These are phyloP conservation scores for Marasmius fiardii DNA, from an alignment of 1,284 basidiomycete species.

Conservation along the genomic window DNA sequence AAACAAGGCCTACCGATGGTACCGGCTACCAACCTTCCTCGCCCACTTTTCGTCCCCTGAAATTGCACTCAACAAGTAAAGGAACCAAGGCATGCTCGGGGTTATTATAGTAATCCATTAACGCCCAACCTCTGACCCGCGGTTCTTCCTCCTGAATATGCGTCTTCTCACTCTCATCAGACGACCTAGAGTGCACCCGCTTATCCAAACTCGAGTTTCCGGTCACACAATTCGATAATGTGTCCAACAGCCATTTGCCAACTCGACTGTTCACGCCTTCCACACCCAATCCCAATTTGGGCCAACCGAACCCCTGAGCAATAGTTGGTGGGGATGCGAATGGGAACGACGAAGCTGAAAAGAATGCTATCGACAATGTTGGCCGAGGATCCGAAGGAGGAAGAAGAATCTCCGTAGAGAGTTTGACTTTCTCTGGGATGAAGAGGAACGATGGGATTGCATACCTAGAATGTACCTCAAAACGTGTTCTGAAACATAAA, in stretches of 20 bases:
- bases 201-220: constrained; percentile 16
- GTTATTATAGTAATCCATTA: constrained; percentile 68
- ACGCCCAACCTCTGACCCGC: constrained; percentile 63
- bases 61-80: constrained; percentile 76
- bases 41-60: constrained; percentile 43
- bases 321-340: constrained; percentile 71
- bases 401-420: constrained; percentile 52
- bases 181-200: constrained; percentile 8
- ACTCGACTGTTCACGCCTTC: constrained; percentile 81
- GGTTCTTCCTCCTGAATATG: constrained; percentile 24
- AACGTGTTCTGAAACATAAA: constrained; percentile 5
- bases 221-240: constrained; percentile 23
- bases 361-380: constrained; percentile 66
- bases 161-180: constrained; percentile 19
- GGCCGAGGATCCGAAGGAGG: constrained; percentile 39
- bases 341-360: constrained; percentile 81
- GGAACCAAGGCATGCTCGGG: constrained; percentile 55
- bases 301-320: constrained; percentile 81
- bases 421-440: constrained; percentile 74
- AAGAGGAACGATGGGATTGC: constrained; percentile 69
- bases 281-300: constrained; percentile 66
- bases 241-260: constrained; percentile 64
- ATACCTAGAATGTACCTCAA: constrained; percentile 65
- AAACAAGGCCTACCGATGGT: too few species aligned
- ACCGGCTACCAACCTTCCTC: constrained; percentile 42